A percentile compares a stretch with the other conserved stretches of the same genome.
phyloP scores from a whole-genome alignment of 352 stramenopile species.

The Globisporangium yorkense region DNA sequence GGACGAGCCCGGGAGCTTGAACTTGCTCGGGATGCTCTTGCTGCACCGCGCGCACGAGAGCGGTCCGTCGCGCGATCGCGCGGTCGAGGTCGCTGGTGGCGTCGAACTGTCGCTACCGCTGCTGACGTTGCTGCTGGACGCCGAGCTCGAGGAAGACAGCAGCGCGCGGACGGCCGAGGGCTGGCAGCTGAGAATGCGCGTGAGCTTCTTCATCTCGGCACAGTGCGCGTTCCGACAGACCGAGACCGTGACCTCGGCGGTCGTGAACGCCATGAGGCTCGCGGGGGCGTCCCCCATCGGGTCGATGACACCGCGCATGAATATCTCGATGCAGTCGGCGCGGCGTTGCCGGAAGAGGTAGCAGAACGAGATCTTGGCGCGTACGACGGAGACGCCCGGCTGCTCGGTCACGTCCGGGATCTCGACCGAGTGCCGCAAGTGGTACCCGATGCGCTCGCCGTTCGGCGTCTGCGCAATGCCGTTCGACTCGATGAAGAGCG shows the following conservation, averaged over 20 bases:
- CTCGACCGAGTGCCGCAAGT: constrained; percentile 51
- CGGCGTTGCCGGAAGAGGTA: constrained; percentile 39
- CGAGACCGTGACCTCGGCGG: background rate
- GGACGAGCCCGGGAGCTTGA: background rate
- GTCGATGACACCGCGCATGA: constrained; percentile 12
- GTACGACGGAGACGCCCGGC: constrained; percentile 23
- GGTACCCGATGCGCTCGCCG: constrained; percentile 48
- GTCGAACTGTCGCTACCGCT: background rate
- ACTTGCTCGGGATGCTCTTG: background rate
- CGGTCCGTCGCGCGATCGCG: background rate
- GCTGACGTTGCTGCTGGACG: no score
- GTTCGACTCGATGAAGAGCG: constrained; percentile 48
- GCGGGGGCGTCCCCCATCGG: constrained; percentile 3
- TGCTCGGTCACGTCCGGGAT: constrained; percentile 38
- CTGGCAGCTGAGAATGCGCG: constrained; percentile 1
- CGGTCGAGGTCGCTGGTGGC: no score
- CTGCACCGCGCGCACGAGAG: background rate
- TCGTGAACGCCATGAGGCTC: background rate
- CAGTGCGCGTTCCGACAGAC: constrained; percentile 5
- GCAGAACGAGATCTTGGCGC: constrained; percentile 49
- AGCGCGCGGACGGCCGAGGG: background rate
- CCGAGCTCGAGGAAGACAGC: background rate
- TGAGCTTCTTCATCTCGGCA: constrained; percentile 10
- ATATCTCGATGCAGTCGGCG: constrained; percentile 44
- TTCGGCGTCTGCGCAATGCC: constrained; percentile 28